Base-by-base conservation (phyloP, 495 filamentous ascomycete species). In the Lepraria neglecta region DNA sequence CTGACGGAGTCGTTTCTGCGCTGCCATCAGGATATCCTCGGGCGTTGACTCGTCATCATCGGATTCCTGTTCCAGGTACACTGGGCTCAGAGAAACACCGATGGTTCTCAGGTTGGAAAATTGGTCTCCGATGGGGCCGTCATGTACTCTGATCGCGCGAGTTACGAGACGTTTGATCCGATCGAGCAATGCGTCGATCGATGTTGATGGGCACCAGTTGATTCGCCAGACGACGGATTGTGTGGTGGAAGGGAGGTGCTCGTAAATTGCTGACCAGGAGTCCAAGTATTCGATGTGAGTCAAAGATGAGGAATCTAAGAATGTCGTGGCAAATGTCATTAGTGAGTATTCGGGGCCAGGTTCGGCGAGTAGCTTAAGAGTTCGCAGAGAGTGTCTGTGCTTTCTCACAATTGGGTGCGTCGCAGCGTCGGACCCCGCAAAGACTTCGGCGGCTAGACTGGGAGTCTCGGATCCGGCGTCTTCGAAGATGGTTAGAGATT, bases 161-260 rank as follows among this genome's bases (percentile, higher is more conserved):
- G 33, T 60, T 47, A 60, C 58, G 14, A 60, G 47, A 11, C 30
- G 35, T 45, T 60, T 60, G 58, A 60, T 43, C 47, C 58, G 58
- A 4, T 47, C 58, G 14, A 60, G 21, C 0, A 50, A 52, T 35
- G 58, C 33, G 6, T 51, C 58, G 17, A 51, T 52, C 1, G 58
- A 50, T 21, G 58, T 24, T 33, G 45, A 40, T 38, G 58, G 46
- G 2, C 19, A 40, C n/a, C 56, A 45, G n/a, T 59, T 46, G 14
- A 63, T 50, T 42, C 61, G 61, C 47, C 55, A 48, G 33, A 55
- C 56, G 3, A 63, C 28, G 4, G 51, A 53, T 24, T 61, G 47
- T 40, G 61, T 47, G 17, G 65, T 56, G 27, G 44, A 30, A 15
- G 65, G 65, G 3, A 64, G 61, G 15, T 63, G 61, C 21, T 56